These are phyloP conservation scores for Aristolochia contorta DNA, from an alignment of 164 flowering plant genomes.

Conservation along the genomic window DNA sequence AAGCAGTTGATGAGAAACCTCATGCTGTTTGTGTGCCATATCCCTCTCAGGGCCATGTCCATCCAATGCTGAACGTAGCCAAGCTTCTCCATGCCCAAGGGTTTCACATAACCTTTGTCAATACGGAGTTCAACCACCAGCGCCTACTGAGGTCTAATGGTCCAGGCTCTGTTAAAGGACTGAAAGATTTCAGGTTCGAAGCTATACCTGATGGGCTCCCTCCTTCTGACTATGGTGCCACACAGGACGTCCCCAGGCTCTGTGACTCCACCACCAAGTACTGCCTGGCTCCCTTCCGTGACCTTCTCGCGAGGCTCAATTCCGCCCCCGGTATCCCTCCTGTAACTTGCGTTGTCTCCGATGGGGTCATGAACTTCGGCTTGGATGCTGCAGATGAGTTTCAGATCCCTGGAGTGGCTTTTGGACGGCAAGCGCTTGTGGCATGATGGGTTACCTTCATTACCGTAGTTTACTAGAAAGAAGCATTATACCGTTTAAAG, in stretches of 20 bases:
- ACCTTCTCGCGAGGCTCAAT: constrained; percentile 24
- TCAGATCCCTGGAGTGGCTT: constrained; percentile 22
- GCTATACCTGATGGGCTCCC: constrained; percentile 61
- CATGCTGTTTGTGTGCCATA: constrained; percentile 44
- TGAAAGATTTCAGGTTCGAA: constrained; percentile 33
- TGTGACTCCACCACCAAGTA: constrained; percentile 24
- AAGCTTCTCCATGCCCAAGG: constrained; percentile 50
- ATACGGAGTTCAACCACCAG: constrained; percentile 50
- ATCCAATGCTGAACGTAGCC: constrained; percentile 39
- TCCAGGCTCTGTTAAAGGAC: constrained; percentile 18
- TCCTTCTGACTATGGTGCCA: constrained; percentile 33
- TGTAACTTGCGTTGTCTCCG: constrained; percentile 34
- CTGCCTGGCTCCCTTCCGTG: constrained; percentile 16
- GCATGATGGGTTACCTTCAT: constrained; percentile 26
- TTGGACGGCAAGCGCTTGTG: constrained; percentile 44
- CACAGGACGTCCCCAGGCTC: constrained; percentile 33
- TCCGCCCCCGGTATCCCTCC: constrained; percentile 17
- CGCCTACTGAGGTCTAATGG: constrained; percentile 39
- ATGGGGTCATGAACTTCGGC: constrained; percentile 39
- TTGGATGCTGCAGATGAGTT: constrained; percentile 29
- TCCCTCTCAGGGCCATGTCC: constrained; percentile 59
- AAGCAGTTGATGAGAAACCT: constrained; percentile 12
- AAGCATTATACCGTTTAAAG: constrained; percentile 12
- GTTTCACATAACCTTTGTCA: constrained; percentile 48
- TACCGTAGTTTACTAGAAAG: constrained; percentile 17